These are phyloP conservation scores for Aspergillus biplanus DNA, from an alignment of 495 filamentous ascomycete species.

Conservation along the genomic window DNA sequence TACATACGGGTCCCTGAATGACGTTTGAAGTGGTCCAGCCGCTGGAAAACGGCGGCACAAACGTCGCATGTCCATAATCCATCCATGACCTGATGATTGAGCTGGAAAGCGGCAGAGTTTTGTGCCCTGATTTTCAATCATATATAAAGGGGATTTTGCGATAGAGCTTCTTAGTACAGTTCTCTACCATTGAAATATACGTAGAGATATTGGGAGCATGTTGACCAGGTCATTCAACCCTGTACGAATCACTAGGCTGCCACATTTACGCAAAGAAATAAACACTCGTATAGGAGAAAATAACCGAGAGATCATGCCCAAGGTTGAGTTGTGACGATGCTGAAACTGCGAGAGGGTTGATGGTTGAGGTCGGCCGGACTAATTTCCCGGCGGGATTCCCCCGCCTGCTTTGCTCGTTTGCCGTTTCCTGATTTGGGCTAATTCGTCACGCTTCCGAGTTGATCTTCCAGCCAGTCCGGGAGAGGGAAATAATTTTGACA, in stretches of 20 bases:
- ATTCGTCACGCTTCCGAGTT: not conserved
- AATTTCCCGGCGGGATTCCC: constrained; percentile 22
- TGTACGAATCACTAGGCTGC: constrained; percentile 2
- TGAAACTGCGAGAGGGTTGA: constrained; percentile 3
- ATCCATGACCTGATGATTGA: constrained; percentile 7
- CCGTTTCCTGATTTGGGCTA: constrained; percentile 5
- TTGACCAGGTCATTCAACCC: not conserved
- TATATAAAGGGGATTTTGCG: not conserved
- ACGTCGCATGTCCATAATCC: constrained; percentile 33
- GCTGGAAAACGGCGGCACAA: constrained; percentile 35
- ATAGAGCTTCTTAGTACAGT: not conserved
- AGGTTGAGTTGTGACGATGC: not conserved
- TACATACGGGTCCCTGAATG: constrained; percentile 36
- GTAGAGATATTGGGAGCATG: not conserved
- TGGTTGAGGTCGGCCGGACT: not conserved
- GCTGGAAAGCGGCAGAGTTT: not conserved
- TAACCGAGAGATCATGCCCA: not conserved
- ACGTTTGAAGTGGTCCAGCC: constrained; percentile 39
- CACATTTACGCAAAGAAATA: not conserved
- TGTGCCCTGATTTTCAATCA: not conserved
- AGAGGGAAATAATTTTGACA: not conserved
- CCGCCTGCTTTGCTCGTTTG: constrained; percentile 14
- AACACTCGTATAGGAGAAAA: not conserved
- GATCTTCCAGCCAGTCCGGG: not conserved
- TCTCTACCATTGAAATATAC: not conserved